Conservation (phyloP, 306 rosid species). For the Begonia fuchsioides region DNA sequence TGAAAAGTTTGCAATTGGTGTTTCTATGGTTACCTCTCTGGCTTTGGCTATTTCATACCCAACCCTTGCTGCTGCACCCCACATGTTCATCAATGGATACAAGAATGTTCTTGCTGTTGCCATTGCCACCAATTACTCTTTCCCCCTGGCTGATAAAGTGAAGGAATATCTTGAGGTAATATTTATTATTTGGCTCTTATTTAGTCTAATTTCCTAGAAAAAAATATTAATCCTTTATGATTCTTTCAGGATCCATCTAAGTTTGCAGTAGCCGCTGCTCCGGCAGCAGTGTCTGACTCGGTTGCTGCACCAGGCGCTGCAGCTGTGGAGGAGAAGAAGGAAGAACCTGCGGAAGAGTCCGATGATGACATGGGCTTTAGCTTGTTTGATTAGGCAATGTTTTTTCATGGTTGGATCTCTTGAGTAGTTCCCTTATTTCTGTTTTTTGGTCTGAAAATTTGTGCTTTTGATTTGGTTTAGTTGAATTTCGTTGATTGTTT, state of each 20-base stretch:
- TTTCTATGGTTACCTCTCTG: constrained; percentile 57
- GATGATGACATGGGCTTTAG: constrained; percentile 45
- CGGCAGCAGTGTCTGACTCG: constrained; percentile 10
- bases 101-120: constrained; percentile 62
- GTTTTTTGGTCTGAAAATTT: no score
- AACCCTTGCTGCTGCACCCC: constrained; percentile 85
- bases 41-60: constrained; percentile 69
- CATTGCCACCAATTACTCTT: constrained; percentile 45
- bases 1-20: constrained; percentile 61
- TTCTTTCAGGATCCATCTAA: constrained; percentile 28
- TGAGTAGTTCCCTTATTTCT: no score
- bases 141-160: constrained; percentile 62
- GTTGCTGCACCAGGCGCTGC: constrained; percentile 26
- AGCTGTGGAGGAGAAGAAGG: constrained; percentile 51
- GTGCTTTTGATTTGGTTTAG: no score
- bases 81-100: constrained; percentile 63
- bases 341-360: constrained; percentile 47
- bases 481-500: no score
- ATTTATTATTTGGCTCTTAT: no score
- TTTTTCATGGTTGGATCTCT: background rate
- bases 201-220: no score
- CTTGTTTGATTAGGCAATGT: constrained; percentile 16
- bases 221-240: no score
- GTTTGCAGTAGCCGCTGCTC: constrained; percentile 26
- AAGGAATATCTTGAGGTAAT: constrained; percentile 79